phyloP scores from a whole-genome alignment of 306 rosid species.

The Castanea mollissima region DNA sequence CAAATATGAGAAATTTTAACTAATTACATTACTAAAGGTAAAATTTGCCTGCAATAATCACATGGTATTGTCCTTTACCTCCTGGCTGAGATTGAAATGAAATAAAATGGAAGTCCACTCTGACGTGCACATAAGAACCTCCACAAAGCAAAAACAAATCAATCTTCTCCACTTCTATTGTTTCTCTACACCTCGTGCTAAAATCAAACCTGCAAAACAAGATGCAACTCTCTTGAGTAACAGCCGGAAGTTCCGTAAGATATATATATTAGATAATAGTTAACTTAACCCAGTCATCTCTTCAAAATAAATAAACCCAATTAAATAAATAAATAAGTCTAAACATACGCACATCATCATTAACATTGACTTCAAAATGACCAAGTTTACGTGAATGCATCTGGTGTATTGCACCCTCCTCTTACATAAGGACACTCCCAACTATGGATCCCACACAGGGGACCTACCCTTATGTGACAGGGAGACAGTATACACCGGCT shows the following conservation, averaged over 20 bases:
- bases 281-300: neutral
- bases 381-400: too few relatives aligned
- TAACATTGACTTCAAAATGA: too few relatives aligned
- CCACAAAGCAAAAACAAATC: slow-evolving; percentile 23
- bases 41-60: slow-evolving; percentile 21
- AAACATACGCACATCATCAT: neutral
- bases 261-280: neutral
- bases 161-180: slow-evolving; percentile 18
- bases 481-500: too few relatives aligned
- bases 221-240: slow-evolving; percentile 20
- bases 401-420: too few relatives aligned
- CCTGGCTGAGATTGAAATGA: slow-evolving; percentile 21
- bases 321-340: neutral
- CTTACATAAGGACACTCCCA: too few relatives aligned
- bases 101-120: slow-evolving; percentile 29
- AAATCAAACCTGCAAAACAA: slow-evolving; percentile 44
- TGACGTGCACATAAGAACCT: slow-evolving; percentile 12
- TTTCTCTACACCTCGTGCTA: slow-evolving; percentile 20
- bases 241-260: neutral
- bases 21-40: slow-evolving; percentile 48
- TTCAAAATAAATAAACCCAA: neutral
- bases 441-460: too few relatives aligned
- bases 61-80: slow-evolving; percentile 12
- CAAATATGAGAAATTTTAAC: neutral
- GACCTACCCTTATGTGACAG: too few relatives aligned